phyloP scores from a whole-genome alignment of 1,284 basidiomycete species.

The Fomitopsis pinicola region DNA sequence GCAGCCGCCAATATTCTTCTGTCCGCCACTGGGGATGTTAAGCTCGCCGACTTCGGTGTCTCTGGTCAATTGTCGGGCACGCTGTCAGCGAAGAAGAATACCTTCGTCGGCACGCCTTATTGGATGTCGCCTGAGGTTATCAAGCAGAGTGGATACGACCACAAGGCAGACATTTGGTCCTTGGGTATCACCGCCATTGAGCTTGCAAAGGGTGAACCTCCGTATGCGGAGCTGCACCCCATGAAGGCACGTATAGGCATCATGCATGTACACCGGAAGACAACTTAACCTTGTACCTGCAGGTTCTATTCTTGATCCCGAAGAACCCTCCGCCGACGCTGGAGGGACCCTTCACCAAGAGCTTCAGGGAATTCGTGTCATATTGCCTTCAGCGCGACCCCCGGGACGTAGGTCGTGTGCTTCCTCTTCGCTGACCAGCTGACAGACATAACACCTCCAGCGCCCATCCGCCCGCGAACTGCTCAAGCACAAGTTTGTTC shows the following conservation, averaged over 20 bases:
- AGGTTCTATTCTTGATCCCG: slow-evolving; percentile 95
- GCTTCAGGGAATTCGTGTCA: slow-evolving; percentile 92
- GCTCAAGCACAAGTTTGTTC: slow-evolving; percentile 94
- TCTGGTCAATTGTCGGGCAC: slow-evolving; percentile 98
- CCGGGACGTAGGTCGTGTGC: slow-evolving; percentile 59
- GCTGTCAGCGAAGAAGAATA: slow-evolving; percentile 97
- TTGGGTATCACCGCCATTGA: slow-evolving; percentile 97
- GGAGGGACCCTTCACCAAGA: slow-evolving; percentile 85
- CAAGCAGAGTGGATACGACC: slow-evolving; percentile 98
- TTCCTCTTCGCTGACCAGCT: neutral
- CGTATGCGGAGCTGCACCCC: slow-evolving; percentile 95
- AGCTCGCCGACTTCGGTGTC: slow-evolving; percentile 98
- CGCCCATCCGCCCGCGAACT: slow-evolving; percentile 93
- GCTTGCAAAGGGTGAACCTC: slow-evolving; percentile 94
- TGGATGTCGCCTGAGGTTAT: slow-evolving; percentile 99
- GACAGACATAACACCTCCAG: slow-evolving; percentile 33
- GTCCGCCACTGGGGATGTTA: slow-evolving; percentile 93
- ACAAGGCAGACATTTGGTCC: slow-evolving; percentile 98
- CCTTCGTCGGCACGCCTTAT: slow-evolving; percentile 95
- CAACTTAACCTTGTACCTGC: neutral
- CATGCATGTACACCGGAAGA: neutral
- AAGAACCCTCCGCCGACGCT: slow-evolving; percentile 94
- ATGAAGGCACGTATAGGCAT: slow-evolving; percentile 74
- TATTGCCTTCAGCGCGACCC: slow-evolving; percentile 94
- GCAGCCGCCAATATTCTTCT: slow-evolving; percentile 93